phyloP scores from a whole-genome alignment of 805 yeast species.

The Myxozyma melibiosi region DNA sequence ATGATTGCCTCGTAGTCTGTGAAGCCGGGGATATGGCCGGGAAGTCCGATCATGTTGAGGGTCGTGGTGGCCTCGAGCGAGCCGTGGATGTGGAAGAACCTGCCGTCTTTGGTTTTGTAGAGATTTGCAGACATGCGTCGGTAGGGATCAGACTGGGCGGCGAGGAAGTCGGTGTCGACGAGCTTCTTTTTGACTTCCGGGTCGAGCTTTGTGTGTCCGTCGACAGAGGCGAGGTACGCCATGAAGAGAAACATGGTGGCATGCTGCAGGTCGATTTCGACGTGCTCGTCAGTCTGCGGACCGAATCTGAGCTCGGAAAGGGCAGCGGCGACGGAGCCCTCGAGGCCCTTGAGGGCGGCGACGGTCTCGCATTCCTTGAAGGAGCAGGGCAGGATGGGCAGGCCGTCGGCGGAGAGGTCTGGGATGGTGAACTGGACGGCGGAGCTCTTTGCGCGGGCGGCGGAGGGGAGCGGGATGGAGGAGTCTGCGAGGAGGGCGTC shows the following conservation, averaged over 20 bases:
- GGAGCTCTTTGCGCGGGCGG: neutral
- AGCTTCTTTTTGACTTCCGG: constrained; percentile 29
- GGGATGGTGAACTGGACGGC: neutral
- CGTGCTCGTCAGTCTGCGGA: constrained; percentile 6
- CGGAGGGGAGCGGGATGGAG: neutral
- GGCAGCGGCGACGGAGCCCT: constrained; percentile 35
- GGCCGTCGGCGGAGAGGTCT: constrained; percentile 1
- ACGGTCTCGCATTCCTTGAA: constrained; percentile 39
- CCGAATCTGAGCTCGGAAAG: constrained; percentile 35
- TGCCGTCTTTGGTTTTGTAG: constrained; percentile 39
- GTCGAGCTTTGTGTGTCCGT: constrained; percentile 41
- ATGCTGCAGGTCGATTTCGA: constrained; percentile 38
- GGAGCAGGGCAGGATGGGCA: constrained; percentile 39
- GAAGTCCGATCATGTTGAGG: constrained; percentile 43
- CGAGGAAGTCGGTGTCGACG: constrained; percentile 37
- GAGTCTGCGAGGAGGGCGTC: constrained; percentile 1
- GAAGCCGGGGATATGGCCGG: constrained; percentile 36
- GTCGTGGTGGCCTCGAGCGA: constrained; percentile 42
- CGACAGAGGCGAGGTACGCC: constrained; percentile 43
- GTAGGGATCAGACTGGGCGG: constrained; percentile 40
- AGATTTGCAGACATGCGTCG: constrained; percentile 44
- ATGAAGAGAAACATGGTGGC: constrained; percentile 42
- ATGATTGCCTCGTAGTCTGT: constrained; percentile 40
- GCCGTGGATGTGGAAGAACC: constrained; percentile 42
- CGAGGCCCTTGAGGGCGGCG: constrained; percentile 39